These are phyloP conservation scores for Corymbia calophylla DNA, from an alignment of 441 rosid genomes.

Conservation along the genomic window DNA sequence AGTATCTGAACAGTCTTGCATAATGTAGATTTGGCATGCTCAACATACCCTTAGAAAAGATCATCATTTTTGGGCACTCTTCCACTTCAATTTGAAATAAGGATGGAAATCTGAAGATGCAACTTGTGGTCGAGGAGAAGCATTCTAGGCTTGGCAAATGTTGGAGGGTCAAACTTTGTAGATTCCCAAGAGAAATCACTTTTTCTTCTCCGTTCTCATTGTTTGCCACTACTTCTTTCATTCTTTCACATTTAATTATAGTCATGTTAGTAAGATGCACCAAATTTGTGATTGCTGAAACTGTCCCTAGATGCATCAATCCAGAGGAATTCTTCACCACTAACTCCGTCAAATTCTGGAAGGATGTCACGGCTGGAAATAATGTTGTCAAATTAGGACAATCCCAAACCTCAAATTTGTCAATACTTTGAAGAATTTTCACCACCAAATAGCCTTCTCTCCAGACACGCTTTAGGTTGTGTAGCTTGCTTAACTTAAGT, in stretches of 20 bases:
- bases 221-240: not conserved
- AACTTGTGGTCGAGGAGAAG: not conserved
- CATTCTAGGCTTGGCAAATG: not conserved
- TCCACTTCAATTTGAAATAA: fast-evolving
- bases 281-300: not conserved
- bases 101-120: not conserved
- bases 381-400: not conserved
- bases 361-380: not conserved
- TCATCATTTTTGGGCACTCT: not conserved
- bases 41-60: fast-evolving
- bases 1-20: fast-evolving
- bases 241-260: not conserved
- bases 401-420: fast-evolving
- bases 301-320: fast-evolving
- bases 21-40: fast-evolving
- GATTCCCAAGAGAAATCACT: not conserved
- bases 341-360: fast-evolving
- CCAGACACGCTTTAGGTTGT: fast-evolving
- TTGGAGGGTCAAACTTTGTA: fast-evolving
- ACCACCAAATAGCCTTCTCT: not conserved
- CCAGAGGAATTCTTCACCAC: not conserved
- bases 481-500: not conserved
- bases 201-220: fast-evolving
- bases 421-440: fast-evolving
- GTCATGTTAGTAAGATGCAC: fast-evolving